Evolutionary conservation across 768 basidiomycete genomes (phyloP).

Genomic region (Tulasnella sp.): DNA sequence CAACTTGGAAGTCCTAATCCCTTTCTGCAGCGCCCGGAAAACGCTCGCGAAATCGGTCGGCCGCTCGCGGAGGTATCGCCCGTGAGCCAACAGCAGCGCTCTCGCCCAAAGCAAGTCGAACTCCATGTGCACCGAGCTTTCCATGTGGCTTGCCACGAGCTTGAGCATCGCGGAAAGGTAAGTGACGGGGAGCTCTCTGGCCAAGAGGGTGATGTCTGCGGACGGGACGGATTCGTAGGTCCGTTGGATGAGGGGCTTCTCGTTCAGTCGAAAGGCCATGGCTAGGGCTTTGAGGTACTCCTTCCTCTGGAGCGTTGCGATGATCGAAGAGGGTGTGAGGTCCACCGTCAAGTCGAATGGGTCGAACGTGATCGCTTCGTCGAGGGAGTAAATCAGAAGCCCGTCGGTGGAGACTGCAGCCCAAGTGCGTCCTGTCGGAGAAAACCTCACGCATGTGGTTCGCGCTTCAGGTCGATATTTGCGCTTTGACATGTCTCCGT

Average conservation of each 20-base stretch:
- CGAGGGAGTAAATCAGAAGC: constrained; percentile 84
- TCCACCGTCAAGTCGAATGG: constrained; percentile 95
- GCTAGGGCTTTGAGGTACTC: constrained; percentile 87
- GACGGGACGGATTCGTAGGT: constrained; percentile 78
- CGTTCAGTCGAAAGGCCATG: constrained; percentile 88
- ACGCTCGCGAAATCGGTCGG: constrained; percentile 29
- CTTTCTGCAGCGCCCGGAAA: constrained; percentile 65
- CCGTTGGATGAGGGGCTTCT: constrained; percentile 63
- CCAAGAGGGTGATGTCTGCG: constrained; percentile 64
- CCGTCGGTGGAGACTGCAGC: constrained; percentile 96
- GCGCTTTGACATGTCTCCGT: constrained; percentile 80
- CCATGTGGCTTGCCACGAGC: constrained; percentile 75
- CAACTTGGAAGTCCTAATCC: constrained; percentile 64
- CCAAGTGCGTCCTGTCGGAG: constrained; percentile 90
- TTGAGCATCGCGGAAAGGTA: constrained; percentile 67
- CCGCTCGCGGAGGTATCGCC: constrained; percentile 61
- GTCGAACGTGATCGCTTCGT: constrained; percentile 81
- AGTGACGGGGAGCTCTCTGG: constrained; percentile 68
- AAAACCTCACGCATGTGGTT: constrained; percentile 88
- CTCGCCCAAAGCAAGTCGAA: constrained; percentile 87
- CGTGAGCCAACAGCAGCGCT: constrained; percentile 72
- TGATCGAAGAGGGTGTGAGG: constrained; percentile 79
- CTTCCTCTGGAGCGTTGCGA: constrained; percentile 51
- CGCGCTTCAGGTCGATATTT: constrained; percentile 79
- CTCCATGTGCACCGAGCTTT: constrained; percentile 82